Base-by-base conservation (phyloP, 2,329 filamentous ascomycete species). In the Colletotrichum melonis region DNA sequence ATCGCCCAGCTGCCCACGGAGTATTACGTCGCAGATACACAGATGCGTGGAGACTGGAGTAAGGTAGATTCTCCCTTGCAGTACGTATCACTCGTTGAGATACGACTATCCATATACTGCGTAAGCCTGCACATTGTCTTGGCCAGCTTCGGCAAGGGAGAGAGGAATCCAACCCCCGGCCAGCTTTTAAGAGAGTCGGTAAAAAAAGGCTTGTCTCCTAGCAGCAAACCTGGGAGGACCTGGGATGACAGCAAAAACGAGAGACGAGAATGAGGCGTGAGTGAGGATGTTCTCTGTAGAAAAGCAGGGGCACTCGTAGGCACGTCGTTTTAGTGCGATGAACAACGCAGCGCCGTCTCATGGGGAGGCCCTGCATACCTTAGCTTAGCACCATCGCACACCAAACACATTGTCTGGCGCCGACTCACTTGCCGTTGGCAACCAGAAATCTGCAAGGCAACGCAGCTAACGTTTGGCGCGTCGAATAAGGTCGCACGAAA, bases 361-460 rank as follows among this genome's bases (percentile, higher is more conserved):
- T 42, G 52, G 63, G 52, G 52, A 65, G 9, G 63, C 63, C 63
- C 63, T 65, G 63, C 63, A 65, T 64, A 32, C 62, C 62, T 49
- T 55, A 49, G 42, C 42, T 35, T 9, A 35, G 32, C 11, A 35
- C 32, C 32, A 49, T 19, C 16, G 16, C 22, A 65, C 14, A 30
- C 49, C 19, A 16, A 52, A 16, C 52, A 30, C 5, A 52, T 65
- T 38, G 32, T 57, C 62, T 55, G 28, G 46, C 26, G 46, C 32
- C 62, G 49, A 55, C 42, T 49, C 19, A 56, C 54, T 52, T 65
- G 28, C 49, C 16, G 52, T 30, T 65, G 35, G 63, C 63, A 65
- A 65, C 63, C 63, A 57, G 35, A 65, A 16, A 35, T 71, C 69
- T 72, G 69, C 69, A 72, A 68, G 64, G 69, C 57, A 69, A 72